phyloP scores from a whole-genome alignment of 2,329 filamentous ascomycete species.

The Ophiostoma pallidulum region DNA sequence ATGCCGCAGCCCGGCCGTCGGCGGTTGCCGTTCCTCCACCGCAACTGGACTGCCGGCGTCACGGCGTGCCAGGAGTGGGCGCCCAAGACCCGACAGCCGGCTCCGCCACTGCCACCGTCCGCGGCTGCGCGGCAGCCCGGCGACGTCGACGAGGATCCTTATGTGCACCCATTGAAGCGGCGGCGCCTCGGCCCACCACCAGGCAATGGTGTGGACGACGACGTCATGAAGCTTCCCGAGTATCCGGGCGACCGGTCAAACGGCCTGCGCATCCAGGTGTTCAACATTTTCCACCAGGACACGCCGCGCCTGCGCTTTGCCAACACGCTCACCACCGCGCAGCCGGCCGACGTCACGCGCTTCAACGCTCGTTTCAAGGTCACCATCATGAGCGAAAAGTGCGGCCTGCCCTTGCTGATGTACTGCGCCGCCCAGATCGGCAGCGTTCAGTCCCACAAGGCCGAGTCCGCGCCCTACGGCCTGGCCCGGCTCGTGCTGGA shows the following conservation, averaged over 20 bases:
- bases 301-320: conserved; percentile 29
- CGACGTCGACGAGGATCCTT: conserved; percentile 25
- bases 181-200: conserved; percentile 31
- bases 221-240: conserved; percentile 17
- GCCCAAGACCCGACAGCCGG: conserved; percentile 30
- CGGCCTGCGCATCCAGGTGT: conserved; percentile 42
- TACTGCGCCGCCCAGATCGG: conserved; percentile 47
- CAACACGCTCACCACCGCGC: conserved; percentile 26
- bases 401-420: conserved; percentile 33
- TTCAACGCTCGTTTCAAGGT: conserved; percentile 35
- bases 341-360: conserved; percentile 26
- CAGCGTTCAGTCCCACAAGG: conserved; percentile 41
- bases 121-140: background rate
- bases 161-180: conserved; percentile 37
- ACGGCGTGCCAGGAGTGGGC: conserved; percentile 33
- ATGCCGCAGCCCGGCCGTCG: conserved; percentile 37
- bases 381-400: conserved; percentile 29
- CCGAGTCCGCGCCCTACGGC: conserved; percentile 34
- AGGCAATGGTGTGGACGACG: conserved; percentile 16
- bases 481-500: conserved; percentile 40
- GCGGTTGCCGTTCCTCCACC: conserved; percentile 42
- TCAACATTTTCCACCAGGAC: conserved; percentile 43
- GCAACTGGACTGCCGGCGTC: conserved; percentile 42
- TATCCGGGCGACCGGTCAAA: conserved; percentile 14
- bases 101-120: conserved; percentile 13